Conservation (phyloP, 768 basidiomycete species). For the Basidioascus undulatus region DNA sequence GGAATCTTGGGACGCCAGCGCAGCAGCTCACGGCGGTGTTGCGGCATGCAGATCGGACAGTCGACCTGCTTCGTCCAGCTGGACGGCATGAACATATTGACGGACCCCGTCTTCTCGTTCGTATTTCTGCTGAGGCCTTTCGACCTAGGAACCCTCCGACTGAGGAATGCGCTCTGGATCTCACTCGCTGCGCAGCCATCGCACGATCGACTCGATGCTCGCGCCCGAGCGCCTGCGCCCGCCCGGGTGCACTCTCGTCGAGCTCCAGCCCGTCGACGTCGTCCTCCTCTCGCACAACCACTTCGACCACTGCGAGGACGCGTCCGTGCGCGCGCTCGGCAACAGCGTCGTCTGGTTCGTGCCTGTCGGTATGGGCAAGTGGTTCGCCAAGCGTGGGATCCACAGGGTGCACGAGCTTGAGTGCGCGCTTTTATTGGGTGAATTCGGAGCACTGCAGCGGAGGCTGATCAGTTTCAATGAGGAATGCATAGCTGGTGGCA, state of each 20-base stretch:
- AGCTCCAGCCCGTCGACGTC: slow-evolving; percentile 16
- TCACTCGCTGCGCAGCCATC: slow-evolving; percentile 4
- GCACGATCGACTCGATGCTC: slow-evolving; percentile 12
- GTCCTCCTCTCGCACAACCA: slow-evolving; percentile 20
- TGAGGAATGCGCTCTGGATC: not conserved
- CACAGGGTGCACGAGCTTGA: slow-evolving; percentile 15
- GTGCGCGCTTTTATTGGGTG: slow-evolving; percentile 14
- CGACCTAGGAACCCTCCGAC: too few species aligned
- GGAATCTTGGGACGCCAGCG: not conserved
- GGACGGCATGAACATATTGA: slow-evolving; percentile 16
- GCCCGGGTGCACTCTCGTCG: slow-evolving; percentile 14
- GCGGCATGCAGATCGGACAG: slow-evolving; percentile 16
- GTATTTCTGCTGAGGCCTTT: too few species aligned
- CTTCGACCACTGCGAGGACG: slow-evolving; percentile 18
- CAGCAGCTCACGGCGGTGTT: slow-evolving; percentile 6
- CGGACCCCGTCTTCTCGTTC: slow-evolving; percentile 18
- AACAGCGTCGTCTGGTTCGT: slow-evolving; percentile 18
- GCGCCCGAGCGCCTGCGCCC: slow-evolving; percentile 17
- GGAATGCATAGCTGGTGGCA: too few species aligned
- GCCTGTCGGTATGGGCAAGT: slow-evolving; percentile 15
- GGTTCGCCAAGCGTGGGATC: slow-evolving; percentile 14
- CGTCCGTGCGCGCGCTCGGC: slow-evolving; percentile 15
- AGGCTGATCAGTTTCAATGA: too few species aligned
- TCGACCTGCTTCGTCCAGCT: slow-evolving; percentile 18
- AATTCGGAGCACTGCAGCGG: too few species aligned